Percentiles rank a stretch among this genome's conserved stretches.
phyloP scores from a whole-genome alignment of 2,329 filamentous ascomycete species.

The Ophiostoma pallidulum region DNA sequence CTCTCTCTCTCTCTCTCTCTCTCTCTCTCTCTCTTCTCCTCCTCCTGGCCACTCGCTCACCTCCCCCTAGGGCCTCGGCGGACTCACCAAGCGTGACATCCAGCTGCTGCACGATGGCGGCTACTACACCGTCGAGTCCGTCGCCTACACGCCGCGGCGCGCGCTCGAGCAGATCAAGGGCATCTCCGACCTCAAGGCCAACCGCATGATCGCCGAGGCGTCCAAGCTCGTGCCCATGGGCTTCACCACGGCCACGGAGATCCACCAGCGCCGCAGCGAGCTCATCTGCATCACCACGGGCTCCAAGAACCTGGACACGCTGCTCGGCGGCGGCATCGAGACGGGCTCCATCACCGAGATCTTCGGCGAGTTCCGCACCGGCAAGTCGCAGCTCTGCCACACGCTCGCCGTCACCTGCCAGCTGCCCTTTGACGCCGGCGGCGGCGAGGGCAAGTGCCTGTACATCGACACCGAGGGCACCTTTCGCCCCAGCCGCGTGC shows the following conservation, averaged over 20 bases:
- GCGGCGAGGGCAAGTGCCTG: constrained; percentile 93
- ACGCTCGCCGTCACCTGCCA: constrained; percentile 98
- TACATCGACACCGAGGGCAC: constrained; percentile 99
- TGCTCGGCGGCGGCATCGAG: constrained; percentile 89
- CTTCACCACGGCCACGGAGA: constrained; percentile 97
- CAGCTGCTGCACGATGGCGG: constrained; percentile 87
- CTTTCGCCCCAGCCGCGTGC: constrained; percentile 81
- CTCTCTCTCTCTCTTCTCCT: neutral
- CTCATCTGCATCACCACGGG: constrained; percentile 97
- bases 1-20: too few relatives aligned
- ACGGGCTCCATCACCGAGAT: constrained; percentile 97
- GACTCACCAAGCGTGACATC: constrained; percentile 90
- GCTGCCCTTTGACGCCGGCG: constrained; percentile 96
- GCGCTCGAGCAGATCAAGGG: constrained; percentile 92
- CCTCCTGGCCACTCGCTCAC: neutral
- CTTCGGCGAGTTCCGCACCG: constrained; percentile 95
- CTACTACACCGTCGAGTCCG: constrained; percentile 89
- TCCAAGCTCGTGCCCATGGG: constrained; percentile 97
- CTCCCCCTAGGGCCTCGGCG: constrained; percentile 63
- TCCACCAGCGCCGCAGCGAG: constrained; percentile 94
- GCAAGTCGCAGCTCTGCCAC: constrained; percentile 97
- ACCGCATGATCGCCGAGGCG: constrained; percentile 82
- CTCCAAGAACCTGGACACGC: constrained; percentile 91
- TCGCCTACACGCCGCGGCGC: constrained; percentile 82
- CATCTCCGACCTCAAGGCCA: constrained; percentile 93